Evolutionary conservation across 257 asterid genomes (phyloP), one percentile per base, ranked within the genome.

Genomic region (Parsonsia alboflavescens): DNA sequence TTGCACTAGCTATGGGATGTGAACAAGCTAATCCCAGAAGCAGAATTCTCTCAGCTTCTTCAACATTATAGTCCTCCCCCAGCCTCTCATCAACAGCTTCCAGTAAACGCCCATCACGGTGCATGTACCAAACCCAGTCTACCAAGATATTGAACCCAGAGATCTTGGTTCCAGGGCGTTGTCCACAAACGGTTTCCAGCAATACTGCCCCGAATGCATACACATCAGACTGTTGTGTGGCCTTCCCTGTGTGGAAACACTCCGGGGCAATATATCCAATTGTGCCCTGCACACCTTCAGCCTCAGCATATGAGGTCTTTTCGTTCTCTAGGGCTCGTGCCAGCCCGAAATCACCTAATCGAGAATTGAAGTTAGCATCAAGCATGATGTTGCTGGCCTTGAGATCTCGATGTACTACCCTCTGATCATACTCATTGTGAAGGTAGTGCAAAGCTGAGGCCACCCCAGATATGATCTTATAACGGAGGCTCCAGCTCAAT

Each of bases 331-430:
- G 61, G 9, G 93, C 97, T 16, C 97, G 90, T 5, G 99, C 99
- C 6, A 91, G 97, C 76, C 98, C 98, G 5, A 93, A 93, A 53
- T 93, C 98, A 8, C 99, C 99, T 3, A 94, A 85, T 16, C 97
- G 93, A 24, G 97, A 89, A 6, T 89, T 88, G 86, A 91, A 93
- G 78, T 88, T 72, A 76, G 88, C 81, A 72, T 93, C 98, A 4
- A 91, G 93, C 98, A 93, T 90, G 65, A 94, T 84, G 87, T 94
- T 94, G 85, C 97, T 94, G 49, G 99, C 97, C 67, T 94, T 92
- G 10, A 94, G 88, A 62, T 94, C 99, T 0, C 97, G 91, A 76
- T 94, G 97, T 2, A 94, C 92, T 8, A 92, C 99, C 39, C 88
- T 82, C 58, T 90, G 93, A 11, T 92, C 98, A 33, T 83, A 95